Percentiles rank a stretch among this genome's conserved stretches.
phyloP scores from a whole-genome alignment of 2,329 filamentous ascomycete species.

The Beauveria varroae region DNA sequence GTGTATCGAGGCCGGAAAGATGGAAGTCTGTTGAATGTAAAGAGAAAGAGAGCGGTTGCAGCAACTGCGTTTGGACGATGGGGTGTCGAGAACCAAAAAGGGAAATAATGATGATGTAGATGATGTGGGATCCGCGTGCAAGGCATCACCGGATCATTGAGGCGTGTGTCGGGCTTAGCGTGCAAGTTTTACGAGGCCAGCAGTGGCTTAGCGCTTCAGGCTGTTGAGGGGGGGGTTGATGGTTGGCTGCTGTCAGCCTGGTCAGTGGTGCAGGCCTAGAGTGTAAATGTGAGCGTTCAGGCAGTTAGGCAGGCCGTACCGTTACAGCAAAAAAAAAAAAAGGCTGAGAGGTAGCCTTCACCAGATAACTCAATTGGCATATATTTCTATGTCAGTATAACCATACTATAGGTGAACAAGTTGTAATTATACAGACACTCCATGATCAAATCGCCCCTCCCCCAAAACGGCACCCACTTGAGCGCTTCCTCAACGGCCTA shows the following conservation, averaged over 20 bases:
- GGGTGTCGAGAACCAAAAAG: neutral
- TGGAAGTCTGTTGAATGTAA: neutral
- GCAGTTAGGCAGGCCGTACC: too few relatives aligned
- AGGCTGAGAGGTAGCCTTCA: too few relatives aligned
- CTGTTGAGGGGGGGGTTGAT: neutral
- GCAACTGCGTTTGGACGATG: neutral
- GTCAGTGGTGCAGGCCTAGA: neutral
- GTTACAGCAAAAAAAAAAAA: too few relatives aligned
- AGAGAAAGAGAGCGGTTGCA: neutral
- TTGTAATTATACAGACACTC: too few relatives aligned
- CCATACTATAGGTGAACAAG: too few relatives aligned
- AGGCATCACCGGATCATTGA: conserved; percentile 6
- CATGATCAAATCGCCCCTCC: too few relatives aligned
- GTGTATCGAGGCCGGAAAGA: neutral
- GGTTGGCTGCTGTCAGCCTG: neutral
- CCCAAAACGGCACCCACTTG: too few relatives aligned
- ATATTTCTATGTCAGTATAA: too few relatives aligned
- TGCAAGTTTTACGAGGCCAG: neutral
- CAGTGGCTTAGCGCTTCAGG: neutral
- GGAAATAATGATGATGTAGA: neutral
- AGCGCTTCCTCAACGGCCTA: too few relatives aligned
- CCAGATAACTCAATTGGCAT: too few relatives aligned
- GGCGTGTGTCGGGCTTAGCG: neutral
- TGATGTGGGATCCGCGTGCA: neutral
- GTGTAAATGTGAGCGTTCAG: too few relatives aligned